Evolutionary conservation across 108 stramenopile genomes (phyloP).

Genomic region (Cyclotella sp.): DNA sequence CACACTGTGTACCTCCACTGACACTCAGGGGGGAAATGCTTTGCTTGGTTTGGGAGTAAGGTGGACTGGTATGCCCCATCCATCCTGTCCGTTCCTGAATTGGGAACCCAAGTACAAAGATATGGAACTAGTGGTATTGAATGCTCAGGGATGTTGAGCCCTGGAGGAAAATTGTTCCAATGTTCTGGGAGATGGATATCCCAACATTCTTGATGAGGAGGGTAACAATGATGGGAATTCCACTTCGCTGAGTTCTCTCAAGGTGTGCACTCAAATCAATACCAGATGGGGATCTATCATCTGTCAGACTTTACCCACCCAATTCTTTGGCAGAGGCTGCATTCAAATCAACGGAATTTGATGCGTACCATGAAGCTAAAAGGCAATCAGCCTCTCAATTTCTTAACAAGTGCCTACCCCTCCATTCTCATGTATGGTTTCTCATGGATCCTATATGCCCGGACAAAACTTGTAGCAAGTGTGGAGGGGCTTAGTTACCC

Average conservation of each 20-base stretch:
- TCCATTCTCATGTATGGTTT: slow-evolving; percentile 79
- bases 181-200: slow-evolving; percentile 79
- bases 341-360: slow-evolving; percentile 20
- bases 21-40: slow-evolving; percentile 87
- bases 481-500: slow-evolving; percentile 88
- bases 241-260: slow-evolving; percentile 61
- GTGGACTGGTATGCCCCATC: slow-evolving; percentile 83
- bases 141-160: slow-evolving; percentile 53
- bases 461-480: slow-evolving; percentile 72
- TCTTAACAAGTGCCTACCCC: slow-evolving; percentile 75
- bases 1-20: slow-evolving; percentile 69
- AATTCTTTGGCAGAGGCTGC: slow-evolving; percentile 39
- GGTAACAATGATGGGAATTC: slow-evolving; percentile 65
- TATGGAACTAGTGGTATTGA: slow-evolving; percentile 62
- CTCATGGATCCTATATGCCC: slow-evolving; percentile 82
- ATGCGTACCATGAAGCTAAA: slow-evolving; percentile 72
- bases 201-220: slow-evolving; percentile 43
- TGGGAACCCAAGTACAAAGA: slow-evolving; percentile 55
- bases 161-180: slow-evolving; percentile 75
- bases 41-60: slow-evolving; percentile 74
- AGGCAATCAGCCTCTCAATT: slow-evolving; percentile 68
- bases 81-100: slow-evolving; percentile 81
- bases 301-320: slow-evolving; percentile 72
- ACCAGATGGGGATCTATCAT: slow-evolving; percentile 65
- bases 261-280: slow-evolving; percentile 68